Conservation (phyloP, 2,329 filamentous ascomycete species). For the Cladosporium sp. region DNA sequence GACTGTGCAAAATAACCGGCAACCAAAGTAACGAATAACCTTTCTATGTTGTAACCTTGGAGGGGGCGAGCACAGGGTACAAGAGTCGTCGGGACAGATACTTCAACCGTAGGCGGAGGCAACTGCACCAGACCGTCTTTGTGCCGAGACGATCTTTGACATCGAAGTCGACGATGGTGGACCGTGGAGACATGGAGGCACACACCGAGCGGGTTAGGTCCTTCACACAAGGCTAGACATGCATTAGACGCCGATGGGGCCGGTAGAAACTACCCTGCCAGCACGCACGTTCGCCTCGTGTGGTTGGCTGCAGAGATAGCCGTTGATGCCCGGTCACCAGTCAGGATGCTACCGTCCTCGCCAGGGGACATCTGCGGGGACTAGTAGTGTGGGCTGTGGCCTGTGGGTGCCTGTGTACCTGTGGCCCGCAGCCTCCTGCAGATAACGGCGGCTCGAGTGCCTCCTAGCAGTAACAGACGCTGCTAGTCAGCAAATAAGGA, state of each 20-base stretch:
- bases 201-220: conserved; percentile 28
- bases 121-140: conserved; percentile 25
- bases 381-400: conserved; percentile 28
- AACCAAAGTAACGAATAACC: conserved; percentile 28
- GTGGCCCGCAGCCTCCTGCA: conserved; percentile 29
- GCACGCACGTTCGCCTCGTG: conserved; percentile 28
- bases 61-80: conserved; percentile 22
- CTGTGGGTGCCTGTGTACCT: conserved; percentile 28
- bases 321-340: conserved; percentile 31
- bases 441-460: conserved; percentile 24
- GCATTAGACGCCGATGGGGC: conserved; percentile 33
- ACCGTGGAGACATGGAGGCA: conserved; percentile 27
- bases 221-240: conserved; percentile 36
- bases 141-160: conserved; percentile 28
- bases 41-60: conserved; percentile 23
- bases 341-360: conserved; percentile 29
- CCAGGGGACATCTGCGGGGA: conserved; percentile 33
- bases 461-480: conserved; percentile 15
- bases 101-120: conserved; percentile 27
- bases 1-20: conserved; percentile 25
- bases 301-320: conserved; percentile 35
- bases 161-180: conserved; percentile 28
- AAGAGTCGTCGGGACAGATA: conserved; percentile 22
- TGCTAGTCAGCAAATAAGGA: conserved; percentile 14
- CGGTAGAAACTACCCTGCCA: conserved; percentile 29